Conservation (phyloP, 257 asterid species). For the Ligustrum vulgare region DNA sequence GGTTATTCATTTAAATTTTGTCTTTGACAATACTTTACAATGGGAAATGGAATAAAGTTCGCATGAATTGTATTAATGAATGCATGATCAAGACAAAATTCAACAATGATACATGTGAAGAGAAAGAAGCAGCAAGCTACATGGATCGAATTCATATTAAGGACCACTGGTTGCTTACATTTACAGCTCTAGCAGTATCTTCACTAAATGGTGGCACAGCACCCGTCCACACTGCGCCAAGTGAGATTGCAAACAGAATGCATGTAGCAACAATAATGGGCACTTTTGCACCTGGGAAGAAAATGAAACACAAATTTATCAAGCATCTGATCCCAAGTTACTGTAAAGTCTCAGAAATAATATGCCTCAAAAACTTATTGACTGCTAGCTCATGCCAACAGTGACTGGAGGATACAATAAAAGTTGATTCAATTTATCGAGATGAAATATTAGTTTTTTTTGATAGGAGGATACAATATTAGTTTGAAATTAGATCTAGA, state of each 20-base stretch:
- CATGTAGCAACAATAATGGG: slow-evolving; percentile 49
- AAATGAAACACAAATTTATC: slow-evolving; percentile 8
- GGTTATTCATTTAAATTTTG: background rate
- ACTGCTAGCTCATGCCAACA: background rate
- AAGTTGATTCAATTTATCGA: background rate
- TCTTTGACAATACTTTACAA: background rate
- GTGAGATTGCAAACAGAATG: slow-evolving; percentile 49
- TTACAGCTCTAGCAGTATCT: slow-evolving; percentile 83
- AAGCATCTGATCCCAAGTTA: background rate
- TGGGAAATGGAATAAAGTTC: background rate
- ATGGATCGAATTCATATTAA: background rate
- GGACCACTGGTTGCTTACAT: slow-evolving; percentile 48
- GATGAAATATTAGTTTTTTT: background rate
- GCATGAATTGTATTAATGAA: background rate
- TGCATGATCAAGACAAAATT: background rate
- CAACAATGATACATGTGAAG: background rate
- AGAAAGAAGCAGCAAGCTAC: background rate
- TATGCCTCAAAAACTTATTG: background rate
- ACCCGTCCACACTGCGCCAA: slow-evolving; percentile 55
- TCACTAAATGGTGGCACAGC: slow-evolving; percentile 73
- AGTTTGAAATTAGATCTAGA: background rate
- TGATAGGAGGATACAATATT: background rate
- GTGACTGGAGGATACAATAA: background rate
- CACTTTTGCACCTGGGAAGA: slow-evolving; percentile 59
- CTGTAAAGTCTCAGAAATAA: slow-evolving; percentile 5